A percentile compares a stretch with the other conserved stretches of the same genome.
These are phyloP conservation scores for Betula pendula DNA, from an alignment of 306 rosid species.

Conservation along the genomic window DNA sequence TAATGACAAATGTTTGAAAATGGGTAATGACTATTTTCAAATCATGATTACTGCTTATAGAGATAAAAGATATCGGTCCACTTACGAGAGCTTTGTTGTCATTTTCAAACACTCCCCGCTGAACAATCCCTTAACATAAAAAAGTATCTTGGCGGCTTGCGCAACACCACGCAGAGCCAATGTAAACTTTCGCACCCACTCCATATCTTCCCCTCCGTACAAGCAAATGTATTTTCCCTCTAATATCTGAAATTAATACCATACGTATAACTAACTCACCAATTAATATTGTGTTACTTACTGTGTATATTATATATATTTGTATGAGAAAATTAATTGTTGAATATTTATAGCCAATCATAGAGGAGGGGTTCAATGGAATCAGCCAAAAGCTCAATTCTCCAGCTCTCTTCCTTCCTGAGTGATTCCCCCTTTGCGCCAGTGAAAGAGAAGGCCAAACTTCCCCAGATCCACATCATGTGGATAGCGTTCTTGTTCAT, in stretches of 20 bases:
- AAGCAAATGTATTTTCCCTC: slow-evolving; percentile 57
- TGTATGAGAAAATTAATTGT: too few relatives aligned
- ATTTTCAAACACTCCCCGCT: too few relatives aligned
- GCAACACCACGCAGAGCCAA: slow-evolving; percentile 28
- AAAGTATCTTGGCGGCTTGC: slow-evolving; percentile 22
- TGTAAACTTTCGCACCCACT: slow-evolving; percentile 61
- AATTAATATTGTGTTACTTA: too few relatives aligned
- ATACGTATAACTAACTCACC: too few relatives aligned
- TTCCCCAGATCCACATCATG: slow-evolving; percentile 82
- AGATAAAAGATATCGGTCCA: too few relatives aligned
- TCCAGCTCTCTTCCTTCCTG: slow-evolving; percentile 61
- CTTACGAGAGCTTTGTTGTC: too few relatives aligned
- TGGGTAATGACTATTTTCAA: too few relatives aligned
- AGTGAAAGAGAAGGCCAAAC: slow-evolving; percentile 61
- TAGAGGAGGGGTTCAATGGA: slow-evolving; percentile 31
- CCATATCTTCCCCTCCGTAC: slow-evolving; percentile 63
- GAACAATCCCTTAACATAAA: too few relatives aligned
- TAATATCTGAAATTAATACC: slow-evolving; percentile 34
- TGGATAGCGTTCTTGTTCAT: slow-evolving; percentile 60
- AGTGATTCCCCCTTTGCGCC: slow-evolving; percentile 44
- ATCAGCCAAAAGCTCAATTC: slow-evolving; percentile 48
- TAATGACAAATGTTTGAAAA: too few relatives aligned
- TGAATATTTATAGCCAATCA: slow-evolving; percentile 52
- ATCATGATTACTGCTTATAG: too few relatives aligned
- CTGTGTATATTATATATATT: too few relatives aligned